phyloP scores from a whole-genome alignment of 805 yeast genomes.

The Candida nitratophila region DNA sequence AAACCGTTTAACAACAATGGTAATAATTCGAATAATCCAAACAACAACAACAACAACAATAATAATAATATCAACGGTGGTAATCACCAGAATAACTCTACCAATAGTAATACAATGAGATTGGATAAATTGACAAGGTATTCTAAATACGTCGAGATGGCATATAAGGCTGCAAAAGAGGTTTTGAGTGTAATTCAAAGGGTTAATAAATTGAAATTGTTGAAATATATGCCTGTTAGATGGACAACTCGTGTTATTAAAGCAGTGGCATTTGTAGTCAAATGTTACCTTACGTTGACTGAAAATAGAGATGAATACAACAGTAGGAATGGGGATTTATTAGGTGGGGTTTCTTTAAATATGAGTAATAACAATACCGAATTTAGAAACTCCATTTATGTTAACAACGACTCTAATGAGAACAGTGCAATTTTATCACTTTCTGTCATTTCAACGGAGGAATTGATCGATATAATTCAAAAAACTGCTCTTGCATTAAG shows the following conservation, averaged over 20 bases:
- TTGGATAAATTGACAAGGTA: conserved; percentile 66
- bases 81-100: background rate
- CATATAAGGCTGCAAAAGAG: conserved; percentile 79
- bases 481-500: conserved; percentile 65
- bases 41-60: no score
- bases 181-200: conserved; percentile 64
- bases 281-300: conserved; percentile 67
- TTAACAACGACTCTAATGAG: background rate
- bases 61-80: background rate
- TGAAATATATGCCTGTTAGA: conserved; percentile 82
- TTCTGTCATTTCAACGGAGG: conserved; percentile 64
- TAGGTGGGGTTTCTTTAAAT: no score
- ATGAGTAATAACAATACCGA: no score
- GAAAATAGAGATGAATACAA: background rate
- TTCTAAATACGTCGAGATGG: conserved; percentile 73
- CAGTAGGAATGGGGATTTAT: no score
- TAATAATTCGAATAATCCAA: background rate
- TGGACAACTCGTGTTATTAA: conserved; percentile 85
- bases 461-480: conserved; percentile 59
- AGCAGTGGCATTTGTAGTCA: conserved; percentile 85
- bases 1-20: conserved; percentile 6
- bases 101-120: conserved; percentile 29
- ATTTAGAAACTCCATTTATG: no score
- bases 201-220: conserved; percentile 54
- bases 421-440: conserved; percentile 34